Evolutionary conservation across 83 land plant genomes (phyloP).

Genomic region (Thuja plicata): DNA sequence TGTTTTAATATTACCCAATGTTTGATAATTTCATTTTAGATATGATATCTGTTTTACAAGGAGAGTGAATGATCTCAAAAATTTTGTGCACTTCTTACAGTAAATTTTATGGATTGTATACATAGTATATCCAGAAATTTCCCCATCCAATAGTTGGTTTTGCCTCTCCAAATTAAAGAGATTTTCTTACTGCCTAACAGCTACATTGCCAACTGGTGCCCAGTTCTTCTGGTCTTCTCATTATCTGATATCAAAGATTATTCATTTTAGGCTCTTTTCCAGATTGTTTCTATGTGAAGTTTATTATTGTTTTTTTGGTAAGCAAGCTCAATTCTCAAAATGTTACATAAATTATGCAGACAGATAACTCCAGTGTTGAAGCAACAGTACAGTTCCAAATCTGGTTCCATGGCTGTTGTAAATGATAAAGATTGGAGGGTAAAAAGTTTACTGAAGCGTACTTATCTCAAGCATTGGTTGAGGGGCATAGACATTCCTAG

Average conservation of each 20-base stretch:
- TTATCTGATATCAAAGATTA: not conserved
- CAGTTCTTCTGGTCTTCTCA: not conserved
- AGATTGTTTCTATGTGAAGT: not conserved
- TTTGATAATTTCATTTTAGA: not conserved
- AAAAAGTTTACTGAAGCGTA: constrained; percentile 43
- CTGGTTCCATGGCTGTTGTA: constrained; percentile 18
- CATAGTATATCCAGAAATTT: not conserved
- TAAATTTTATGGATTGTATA: not conserved
- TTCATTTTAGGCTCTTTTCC: not conserved
- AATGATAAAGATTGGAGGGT: constrained; percentile 54
- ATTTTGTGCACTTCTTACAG: not conserved
- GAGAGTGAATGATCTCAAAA: not conserved
- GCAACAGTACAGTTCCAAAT: constrained; percentile 31
- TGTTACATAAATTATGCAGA: constrained; percentile 10
- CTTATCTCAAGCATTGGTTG: constrained; percentile 64
- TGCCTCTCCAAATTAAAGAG: not conserved
- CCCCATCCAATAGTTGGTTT: not conserved
- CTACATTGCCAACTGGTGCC: not conserved
- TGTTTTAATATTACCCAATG: not conserved
- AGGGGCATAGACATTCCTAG: constrained; percentile 35
- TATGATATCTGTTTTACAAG: not conserved
- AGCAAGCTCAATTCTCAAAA: not conserved
- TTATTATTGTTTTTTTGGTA: not conserved
- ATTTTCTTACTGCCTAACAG: not conserved
- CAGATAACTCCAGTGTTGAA: constrained; percentile 27